Evolutionary conservation across 805 yeast species (phyloP).

Genomic region (Metschnikowia dekortorum): DNA sequence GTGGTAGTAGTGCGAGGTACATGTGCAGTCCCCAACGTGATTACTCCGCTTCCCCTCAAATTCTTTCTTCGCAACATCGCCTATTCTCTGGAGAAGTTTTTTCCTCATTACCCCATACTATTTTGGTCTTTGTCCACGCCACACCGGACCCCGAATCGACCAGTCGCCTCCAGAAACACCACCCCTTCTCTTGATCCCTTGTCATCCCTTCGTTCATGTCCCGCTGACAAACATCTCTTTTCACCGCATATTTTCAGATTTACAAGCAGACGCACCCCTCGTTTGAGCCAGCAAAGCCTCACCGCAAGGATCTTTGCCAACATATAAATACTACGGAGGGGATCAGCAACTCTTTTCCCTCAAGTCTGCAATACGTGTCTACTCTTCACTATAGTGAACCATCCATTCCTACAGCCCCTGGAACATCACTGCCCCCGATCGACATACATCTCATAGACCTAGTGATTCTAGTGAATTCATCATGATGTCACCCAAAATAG

Average conservation of each 20-base stretch:
- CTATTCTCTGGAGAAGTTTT: slow-evolving; percentile 16
- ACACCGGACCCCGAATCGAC: neutral
- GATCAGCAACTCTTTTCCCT: neutral
- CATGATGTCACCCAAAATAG: slow-evolving; percentile 15
- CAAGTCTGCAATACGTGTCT: neutral
- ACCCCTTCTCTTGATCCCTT: neutral
- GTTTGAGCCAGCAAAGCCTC: slow-evolving; percentile 1
- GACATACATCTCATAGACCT: neutral
- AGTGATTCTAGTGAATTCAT: neutral
- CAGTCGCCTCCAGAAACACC: neutral
- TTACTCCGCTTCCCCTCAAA: slow-evolving; percentile 19
- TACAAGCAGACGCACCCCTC: slow-evolving; percentile 1
- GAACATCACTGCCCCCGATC: neutral
- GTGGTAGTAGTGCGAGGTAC: neutral
- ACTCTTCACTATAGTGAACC: neutral
- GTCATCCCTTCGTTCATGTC: neutral
- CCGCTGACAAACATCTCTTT: neutral
- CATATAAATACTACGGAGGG: neutral
- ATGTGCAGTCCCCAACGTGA: slow-evolving; percentile 8
- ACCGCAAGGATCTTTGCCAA: neutral
- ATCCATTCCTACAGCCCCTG: neutral
- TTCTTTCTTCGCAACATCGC: slow-evolving; percentile 13
- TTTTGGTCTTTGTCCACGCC: slow-evolving; percentile 4
- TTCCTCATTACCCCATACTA: slow-evolving; percentile 18
- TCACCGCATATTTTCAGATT: neutral